Evolutionary conservation across 306 rosid genomes (phyloP).

Genomic region (Fragaria nilgerrensis): DNA sequence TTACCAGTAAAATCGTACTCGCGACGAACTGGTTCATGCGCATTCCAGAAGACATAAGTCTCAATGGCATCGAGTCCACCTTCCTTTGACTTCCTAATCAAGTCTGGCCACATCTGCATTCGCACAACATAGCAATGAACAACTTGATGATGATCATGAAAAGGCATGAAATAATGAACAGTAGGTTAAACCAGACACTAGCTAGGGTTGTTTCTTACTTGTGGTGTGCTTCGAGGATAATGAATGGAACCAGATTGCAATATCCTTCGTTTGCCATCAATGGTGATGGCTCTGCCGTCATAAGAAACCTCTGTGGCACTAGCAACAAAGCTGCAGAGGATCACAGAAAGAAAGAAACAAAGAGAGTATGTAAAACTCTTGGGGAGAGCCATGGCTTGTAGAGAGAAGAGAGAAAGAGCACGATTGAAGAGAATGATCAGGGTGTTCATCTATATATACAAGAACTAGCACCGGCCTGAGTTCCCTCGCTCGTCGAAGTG

Average conservation of each 20-base stretch:
- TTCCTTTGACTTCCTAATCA: conserved; percentile 45
- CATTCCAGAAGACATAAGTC: conserved; percentile 55
- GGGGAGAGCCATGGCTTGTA: conserved; percentile 5
- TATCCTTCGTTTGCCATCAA: conserved; percentile 41
- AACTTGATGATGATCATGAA: neutral
- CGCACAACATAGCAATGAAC: too few relatives aligned
- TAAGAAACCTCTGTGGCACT: conserved; percentile 24
- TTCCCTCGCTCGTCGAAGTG: neutral
- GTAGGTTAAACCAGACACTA: neutral
- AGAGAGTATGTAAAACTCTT: neutral
- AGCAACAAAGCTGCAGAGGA: neutral
- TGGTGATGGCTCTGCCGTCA: conserved; percentile 50
- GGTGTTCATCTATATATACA: neutral
- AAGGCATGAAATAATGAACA: neutral
- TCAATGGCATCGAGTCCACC: conserved; percentile 58
- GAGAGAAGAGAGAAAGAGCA: neutral
- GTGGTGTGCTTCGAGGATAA: conserved; percentile 57
- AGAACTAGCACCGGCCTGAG: neutral
- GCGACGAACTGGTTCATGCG: conserved; percentile 44
- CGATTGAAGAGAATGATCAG: neutral
- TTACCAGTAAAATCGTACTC: conserved; percentile 43
- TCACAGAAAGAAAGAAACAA: neutral
- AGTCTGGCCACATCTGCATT: conserved; percentile 58
- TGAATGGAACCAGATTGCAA: conserved; percentile 48
- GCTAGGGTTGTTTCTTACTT: conserved; percentile 23